A percentile compares a stretch with the other conserved stretches of the same genome.
These are phyloP conservation scores for Hyphopichia pseudoburtonii DNA, from an alignment of 1,139 yeast species.

Conservation along the genomic window DNA sequence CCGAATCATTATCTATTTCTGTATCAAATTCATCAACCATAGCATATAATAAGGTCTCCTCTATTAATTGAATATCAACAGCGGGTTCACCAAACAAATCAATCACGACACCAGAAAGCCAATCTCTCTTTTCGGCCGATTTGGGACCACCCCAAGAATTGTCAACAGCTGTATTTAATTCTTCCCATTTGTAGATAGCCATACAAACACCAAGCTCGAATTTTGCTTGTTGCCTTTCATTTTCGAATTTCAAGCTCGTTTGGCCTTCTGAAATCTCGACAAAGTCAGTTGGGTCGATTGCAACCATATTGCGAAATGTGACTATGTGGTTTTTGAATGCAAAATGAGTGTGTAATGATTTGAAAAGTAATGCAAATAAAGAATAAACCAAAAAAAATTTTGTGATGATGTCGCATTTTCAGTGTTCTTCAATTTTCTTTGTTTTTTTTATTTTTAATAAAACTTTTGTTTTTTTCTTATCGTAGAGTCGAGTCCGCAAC, in stretches of 20 bases:
- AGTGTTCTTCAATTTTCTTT: background rate
- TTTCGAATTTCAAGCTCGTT: conserved; percentile 48
- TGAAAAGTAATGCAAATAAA: too few species aligned
- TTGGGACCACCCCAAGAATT: conserved; percentile 96
- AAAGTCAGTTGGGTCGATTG: conserved; percentile 47
- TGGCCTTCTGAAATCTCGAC: conserved; percentile 42
- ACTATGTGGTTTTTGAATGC: too few species aligned
- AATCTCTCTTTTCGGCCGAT: conserved; percentile 87
- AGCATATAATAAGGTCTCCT: conserved; percentile 81
- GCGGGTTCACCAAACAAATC: conserved; percentile 69
- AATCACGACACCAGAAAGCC: conserved; percentile 83
- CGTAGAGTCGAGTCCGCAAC: too few species aligned
- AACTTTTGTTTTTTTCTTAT: too few species aligned
- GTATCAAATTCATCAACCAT: conserved; percentile 96
- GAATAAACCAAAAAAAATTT: too few species aligned
- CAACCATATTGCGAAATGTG: conserved; percentile 23
- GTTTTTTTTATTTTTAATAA: too few species aligned
- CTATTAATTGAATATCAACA: conserved; percentile 77
- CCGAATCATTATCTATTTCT: conserved; percentile 85
- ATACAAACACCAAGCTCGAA: conserved; percentile 94
- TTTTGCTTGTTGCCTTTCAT: conserved; percentile 71
- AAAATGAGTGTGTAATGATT: too few species aligned
- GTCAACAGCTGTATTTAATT: conserved; percentile 87
- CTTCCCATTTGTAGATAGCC: conserved; percentile 89
- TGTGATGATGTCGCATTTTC: conserved; percentile 1